Conservation (phyloP, 164 flowering plant genomes). For the Vitis rotundifolia region DNA sequence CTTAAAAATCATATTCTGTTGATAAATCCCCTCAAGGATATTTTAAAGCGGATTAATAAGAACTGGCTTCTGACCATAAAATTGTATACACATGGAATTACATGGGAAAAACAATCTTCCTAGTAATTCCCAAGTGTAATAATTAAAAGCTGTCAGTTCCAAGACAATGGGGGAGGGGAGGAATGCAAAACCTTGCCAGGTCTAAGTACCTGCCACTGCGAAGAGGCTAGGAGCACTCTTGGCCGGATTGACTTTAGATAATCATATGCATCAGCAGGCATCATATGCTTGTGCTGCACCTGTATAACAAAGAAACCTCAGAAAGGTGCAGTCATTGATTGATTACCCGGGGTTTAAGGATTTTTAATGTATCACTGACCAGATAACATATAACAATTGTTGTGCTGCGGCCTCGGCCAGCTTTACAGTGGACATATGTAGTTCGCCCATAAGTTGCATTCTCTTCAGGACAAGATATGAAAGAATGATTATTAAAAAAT, state of each 20-base stretch:
- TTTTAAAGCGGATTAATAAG: no score
- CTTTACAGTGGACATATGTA: constrained; percentile 89
- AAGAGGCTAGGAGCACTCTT: constrained; percentile 81
- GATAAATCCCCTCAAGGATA: no score
- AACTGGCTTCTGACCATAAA: no score
- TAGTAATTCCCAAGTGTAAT: no score
- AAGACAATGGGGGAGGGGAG: no score
- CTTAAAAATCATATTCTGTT: no score
- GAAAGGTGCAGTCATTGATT: neutral
- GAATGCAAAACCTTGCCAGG: no score
- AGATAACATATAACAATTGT: constrained; percentile 89
- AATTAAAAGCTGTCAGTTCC: no score
- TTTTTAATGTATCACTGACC: constrained; percentile 30
- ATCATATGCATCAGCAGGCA: constrained; percentile 67
- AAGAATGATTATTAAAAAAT: neutral
- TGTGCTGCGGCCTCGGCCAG: constrained; percentile 96
- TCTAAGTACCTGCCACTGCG: constrained; percentile 79
- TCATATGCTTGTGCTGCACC: constrained; percentile 78
- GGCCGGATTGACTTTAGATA: constrained; percentile 68
- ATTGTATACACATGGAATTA: no score
- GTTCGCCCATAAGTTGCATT: constrained; percentile 34
- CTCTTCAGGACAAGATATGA: constrained; percentile 18
- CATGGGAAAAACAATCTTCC: no score
- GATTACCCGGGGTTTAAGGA: no score
- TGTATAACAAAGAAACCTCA: constrained; percentile 13